phyloP scores from a whole-genome alignment of 306 rosid genomes.

The Inga laurina region DNA sequence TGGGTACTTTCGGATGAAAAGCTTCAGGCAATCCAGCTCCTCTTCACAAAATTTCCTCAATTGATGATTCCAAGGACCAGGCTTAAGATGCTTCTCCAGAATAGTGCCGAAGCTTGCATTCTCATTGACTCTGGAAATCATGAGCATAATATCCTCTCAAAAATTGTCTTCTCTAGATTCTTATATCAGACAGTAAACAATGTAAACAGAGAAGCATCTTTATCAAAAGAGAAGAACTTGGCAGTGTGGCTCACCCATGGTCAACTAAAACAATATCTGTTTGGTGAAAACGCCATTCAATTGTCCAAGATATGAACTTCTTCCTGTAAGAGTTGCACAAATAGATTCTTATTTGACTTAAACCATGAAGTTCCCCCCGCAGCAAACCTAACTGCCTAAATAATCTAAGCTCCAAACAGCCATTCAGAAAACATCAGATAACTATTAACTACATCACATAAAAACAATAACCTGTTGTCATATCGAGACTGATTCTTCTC shows the following conservation, averaged over 20 bases:
- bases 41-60: conserved; percentile 62
- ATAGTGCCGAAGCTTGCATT: conserved; percentile 50
- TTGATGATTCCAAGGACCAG: conserved; percentile 77
- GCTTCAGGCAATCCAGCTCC: conserved; percentile 59
- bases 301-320: conserved; percentile 83
- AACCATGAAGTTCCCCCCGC: conserved; percentile 17
- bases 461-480: conserved; percentile 58
- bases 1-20: conserved; percentile 69
- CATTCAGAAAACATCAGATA: conserved; percentile 5
- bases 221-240: background rate
- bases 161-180: conserved; percentile 10
- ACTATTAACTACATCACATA: background rate
- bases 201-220: background rate
- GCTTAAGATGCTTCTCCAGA: conserved; percentile 71
- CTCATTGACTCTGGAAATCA: conserved; percentile 64
- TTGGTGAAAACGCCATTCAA: conserved; percentile 82
- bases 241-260: conserved; percentile 67
- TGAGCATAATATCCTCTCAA: conserved; percentile 25
- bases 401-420: background rate
- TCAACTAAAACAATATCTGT: conserved; percentile 60
- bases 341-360: conserved; percentile 12
- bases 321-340: conserved; percentile 54
- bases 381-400: conserved; percentile 7
- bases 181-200: conserved; percentile 19
- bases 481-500: conserved; percentile 73